A percentile compares a stretch with the other conserved stretches of the same genome.
Conservation (phyloP, 495 filamentous ascomycete species). For the Daldinia loculata region DNA sequence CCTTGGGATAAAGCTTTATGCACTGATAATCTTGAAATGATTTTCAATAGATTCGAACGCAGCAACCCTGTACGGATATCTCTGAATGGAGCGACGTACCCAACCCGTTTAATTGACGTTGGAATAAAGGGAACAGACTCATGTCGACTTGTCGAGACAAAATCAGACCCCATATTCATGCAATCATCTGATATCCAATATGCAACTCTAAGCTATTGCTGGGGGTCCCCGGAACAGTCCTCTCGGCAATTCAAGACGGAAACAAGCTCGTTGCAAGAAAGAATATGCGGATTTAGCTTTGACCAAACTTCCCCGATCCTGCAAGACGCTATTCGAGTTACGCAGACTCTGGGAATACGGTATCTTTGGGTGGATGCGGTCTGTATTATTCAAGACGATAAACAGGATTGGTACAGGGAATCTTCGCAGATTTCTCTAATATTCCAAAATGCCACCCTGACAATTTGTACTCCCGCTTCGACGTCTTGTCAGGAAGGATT, state of each 20-base stretch:
- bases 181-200: background rate
- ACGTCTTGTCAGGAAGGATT: constrained; percentile 12
- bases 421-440: constrained; percentile 18
- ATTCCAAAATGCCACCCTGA: constrained; percentile 24
- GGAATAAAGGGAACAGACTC: background rate
- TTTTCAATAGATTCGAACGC: background rate
- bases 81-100: background rate
- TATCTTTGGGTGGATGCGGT: constrained; percentile 38
- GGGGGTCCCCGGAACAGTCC: constrained; percentile 15
- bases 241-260: constrained; percentile 25
- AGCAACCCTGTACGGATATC: background rate
- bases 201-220: constrained; percentile 28
- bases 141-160: background rate
- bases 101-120: background rate
- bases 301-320: background rate
- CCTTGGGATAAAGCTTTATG: background rate
- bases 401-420: constrained; percentile 30
- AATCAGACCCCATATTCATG: background rate
- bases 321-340: constrained; percentile 4
- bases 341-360: constrained; percentile 8
- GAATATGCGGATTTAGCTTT: background rate
- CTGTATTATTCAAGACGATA: constrained; percentile 31
- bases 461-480: constrained; percentile 24
- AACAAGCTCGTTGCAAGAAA: constrained; percentile 1
- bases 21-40: background rate